Evolutionary conservation across 1,139 yeast genomes (phyloP).

Genomic region (Pichia sp.): DNA sequence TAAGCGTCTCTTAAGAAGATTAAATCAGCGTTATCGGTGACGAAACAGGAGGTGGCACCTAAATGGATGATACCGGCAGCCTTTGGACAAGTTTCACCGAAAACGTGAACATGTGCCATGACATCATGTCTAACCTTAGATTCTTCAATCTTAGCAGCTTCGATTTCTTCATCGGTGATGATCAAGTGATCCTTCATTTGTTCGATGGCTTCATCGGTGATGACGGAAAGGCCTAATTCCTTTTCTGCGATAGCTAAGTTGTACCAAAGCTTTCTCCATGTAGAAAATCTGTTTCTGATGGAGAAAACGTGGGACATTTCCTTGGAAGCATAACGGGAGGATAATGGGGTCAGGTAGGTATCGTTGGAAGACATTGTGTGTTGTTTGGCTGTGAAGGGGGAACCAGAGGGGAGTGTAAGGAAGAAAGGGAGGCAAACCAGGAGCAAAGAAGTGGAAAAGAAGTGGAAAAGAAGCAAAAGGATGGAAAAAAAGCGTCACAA

Average conservation of each 20-base stretch:
- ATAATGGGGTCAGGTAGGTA: constrained; percentile 85
- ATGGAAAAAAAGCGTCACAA: too few species aligned
- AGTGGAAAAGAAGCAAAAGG: too few species aligned
- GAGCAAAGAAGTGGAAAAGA: too few species aligned
- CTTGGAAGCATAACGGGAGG: constrained; percentile 96
- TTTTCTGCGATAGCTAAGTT: constrained; percentile 95
- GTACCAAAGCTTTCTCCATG: constrained; percentile 98
- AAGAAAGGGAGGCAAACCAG: too few species aligned
- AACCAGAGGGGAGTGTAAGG: too few species aligned
- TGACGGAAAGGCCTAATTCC: constrained; percentile 79
- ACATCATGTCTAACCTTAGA: constrained; percentile 99
- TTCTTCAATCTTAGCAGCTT: constrained; percentile 86
- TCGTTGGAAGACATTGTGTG: constrained; percentile 41
- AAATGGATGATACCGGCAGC: constrained; percentile 98
- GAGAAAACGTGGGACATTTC: constrained; percentile 96
- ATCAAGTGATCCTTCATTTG: constrained; percentile 76
- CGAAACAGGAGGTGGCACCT: constrained; percentile 98
- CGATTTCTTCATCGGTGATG: constrained; percentile 92
- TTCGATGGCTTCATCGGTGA: constrained; percentile 87
- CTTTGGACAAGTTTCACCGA: constrained; percentile 88
- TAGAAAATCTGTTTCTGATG: constrained; percentile 88
- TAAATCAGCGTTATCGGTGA: constrained; percentile 97
- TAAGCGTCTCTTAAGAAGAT: constrained; percentile 95
- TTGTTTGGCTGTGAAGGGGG: neutral
- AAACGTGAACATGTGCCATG: constrained; percentile 98